These are phyloP conservation scores for Monosporascus sp. DNA, from an alignment of 2,329 filamentous ascomycete genomes.

Conservation along the genomic window DNA sequence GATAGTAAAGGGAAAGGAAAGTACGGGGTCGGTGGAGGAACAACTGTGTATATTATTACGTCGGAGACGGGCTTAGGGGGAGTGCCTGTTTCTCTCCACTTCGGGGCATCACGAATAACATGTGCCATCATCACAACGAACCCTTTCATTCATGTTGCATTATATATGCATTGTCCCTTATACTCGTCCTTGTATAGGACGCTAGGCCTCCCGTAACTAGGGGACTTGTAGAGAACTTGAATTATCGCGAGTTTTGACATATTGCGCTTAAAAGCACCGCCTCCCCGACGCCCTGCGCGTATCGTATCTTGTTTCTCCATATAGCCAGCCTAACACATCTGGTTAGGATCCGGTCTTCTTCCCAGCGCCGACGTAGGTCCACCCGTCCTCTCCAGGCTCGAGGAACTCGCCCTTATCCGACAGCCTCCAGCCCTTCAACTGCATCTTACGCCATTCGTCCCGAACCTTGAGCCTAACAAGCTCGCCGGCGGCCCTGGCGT, in stretches of 20 bases:
- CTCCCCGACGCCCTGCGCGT: too few species aligned
- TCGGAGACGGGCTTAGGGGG: neutral
- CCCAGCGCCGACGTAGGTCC: slow-evolving; percentile 14
- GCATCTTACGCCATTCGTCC: slow-evolving; percentile 64
- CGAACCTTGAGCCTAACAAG: slow-evolving; percentile 68
- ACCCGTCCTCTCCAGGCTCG: slow-evolving; percentile 27
- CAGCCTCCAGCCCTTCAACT: slow-evolving; percentile 61
- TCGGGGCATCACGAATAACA: neutral
- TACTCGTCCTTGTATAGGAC: neutral
- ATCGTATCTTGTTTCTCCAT: too few species aligned
- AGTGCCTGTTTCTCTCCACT: neutral
- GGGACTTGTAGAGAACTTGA: too few species aligned
- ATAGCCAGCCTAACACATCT: too few species aligned
- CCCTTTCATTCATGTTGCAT: neutral
- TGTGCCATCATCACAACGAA: neutral
- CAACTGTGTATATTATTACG: neutral
- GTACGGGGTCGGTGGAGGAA: neutral
- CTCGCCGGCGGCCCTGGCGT: slow-evolving; percentile 84
- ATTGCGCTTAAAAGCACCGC: too few species aligned
- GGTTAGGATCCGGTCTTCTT: slow-evolving; percentile 9
- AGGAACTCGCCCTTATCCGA: slow-evolving; percentile 39
- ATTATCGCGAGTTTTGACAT: too few species aligned
- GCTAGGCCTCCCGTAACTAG: too few species aligned
- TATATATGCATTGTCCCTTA: neutral
- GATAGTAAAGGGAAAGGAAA: neutral